A percentile compares a stretch with the other conserved stretches of the same genome.
Conservation (phyloP, 176 grass and related monocot species). For the Hyparrhenia diplandra region DNA sequence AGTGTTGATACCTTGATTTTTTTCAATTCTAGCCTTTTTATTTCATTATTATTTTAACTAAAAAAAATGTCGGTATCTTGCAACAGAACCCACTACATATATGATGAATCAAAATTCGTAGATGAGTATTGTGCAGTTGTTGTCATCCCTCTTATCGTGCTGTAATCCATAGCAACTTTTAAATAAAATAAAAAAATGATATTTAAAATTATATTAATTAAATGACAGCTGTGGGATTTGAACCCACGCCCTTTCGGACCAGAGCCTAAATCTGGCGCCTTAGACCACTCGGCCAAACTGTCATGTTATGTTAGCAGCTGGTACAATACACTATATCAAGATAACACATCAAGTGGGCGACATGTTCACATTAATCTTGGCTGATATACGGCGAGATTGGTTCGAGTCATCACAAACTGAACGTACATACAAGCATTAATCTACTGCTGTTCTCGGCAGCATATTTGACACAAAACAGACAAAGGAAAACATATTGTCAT, state of each 20-base stretch:
- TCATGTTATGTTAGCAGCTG: rapidly evolving
- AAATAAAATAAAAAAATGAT: no score
- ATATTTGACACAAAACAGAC: not conserved
- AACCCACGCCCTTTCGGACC: constrained; percentile 99
- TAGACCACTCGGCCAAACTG: constrained; percentile 75
- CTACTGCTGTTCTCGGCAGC: not conserved
- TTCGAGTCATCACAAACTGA: not conserved
- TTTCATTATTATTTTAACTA: no score
- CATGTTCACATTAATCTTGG: not conserved
- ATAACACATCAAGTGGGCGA: no score
- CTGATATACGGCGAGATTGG: not conserved
- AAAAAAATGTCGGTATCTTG: no score
- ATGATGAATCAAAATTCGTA: no score
- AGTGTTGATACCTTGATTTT: no score
- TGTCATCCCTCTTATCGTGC: no score
- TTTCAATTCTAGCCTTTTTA: no score
- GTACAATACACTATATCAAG: not conserved
- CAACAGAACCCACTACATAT: no score
- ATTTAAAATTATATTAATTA: no score
- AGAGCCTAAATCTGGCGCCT: constrained; percentile 99
- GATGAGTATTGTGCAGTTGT: no score
- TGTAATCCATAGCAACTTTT: no score
- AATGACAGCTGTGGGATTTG: constrained; percentile 79
- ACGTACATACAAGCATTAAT: not conserved
- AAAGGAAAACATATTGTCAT: not conserved